These are phyloP conservation scores for Secale cereale DNA, from an alignment of 176 grass and related monocot genomes.

Conservation along the genomic window DNA sequence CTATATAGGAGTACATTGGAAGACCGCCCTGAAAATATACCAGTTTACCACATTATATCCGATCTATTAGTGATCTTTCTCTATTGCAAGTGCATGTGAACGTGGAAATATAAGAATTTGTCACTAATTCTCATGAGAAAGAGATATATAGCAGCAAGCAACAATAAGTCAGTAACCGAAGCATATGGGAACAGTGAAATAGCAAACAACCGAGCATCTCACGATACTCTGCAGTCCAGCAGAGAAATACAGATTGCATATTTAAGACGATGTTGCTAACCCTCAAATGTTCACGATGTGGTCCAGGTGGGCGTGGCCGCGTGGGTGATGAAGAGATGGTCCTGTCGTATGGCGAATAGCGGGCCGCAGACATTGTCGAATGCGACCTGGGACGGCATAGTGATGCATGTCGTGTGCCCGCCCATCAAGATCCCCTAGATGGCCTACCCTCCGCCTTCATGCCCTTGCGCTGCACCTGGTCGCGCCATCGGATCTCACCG, in stretches of 20 bases:
- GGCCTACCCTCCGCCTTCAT: conserved; percentile 67
- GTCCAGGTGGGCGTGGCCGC: conserved; percentile 87
- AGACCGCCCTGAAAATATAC: too few relatives aligned
- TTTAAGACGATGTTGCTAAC: neutral
- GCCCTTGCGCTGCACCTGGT: conserved; percentile 76
- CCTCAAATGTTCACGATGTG: conserved; percentile 68
- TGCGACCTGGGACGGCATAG: conserved; percentile 58
- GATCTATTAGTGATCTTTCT: too few relatives aligned
- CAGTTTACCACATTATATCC: too few relatives aligned
- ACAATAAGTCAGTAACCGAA: too few relatives aligned
- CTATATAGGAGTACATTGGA: too few relatives aligned
- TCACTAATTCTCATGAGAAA: too few relatives aligned
- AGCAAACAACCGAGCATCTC: neutral
- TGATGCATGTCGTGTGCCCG: conserved; percentile 83
- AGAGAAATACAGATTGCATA: neutral
- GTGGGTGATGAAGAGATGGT: conserved; percentile 94
- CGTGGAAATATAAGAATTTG: too few relatives aligned
- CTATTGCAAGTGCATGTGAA: too few relatives aligned
- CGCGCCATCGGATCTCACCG: conserved; percentile 77
- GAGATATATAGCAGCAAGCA: too few relatives aligned
- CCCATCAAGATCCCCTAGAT: conserved; percentile 84
- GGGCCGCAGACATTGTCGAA: conserved; percentile 87
- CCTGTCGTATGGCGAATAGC: conserved; percentile 60
- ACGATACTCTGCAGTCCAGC: neutral
- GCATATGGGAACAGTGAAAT: neutral